Base-by-base conservation (phyloP, 2,329 filamentous ascomycete species). In the Pseudogymnoascus pannorum region DNA sequence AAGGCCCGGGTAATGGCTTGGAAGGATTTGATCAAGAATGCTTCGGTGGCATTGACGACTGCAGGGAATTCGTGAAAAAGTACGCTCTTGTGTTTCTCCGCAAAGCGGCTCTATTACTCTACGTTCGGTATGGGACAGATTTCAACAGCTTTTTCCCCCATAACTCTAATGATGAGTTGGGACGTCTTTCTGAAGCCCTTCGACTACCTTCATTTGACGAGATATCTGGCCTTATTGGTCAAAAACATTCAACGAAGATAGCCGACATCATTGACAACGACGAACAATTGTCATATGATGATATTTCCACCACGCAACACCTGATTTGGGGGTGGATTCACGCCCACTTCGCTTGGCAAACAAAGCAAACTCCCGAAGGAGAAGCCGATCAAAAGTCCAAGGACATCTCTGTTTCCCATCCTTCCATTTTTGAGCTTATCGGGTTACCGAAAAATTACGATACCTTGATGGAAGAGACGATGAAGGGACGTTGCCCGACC, bases 401-500 rank as follows among this genome's bases (percentile, higher is more conserved):
- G 16, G 18, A 58, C 22, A 60, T 72, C 35, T 73, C 81, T 66
- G 68, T 83, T 68, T 87, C 89, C 61, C 94, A 99, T 72, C 95
- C 94, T 0, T 88, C 86, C 54, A 96, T 99, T 65, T 96, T 94
- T 70, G 94, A 99, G 73, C 83, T 99, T 22, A 87, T 99, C 11
- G 94, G 94, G 1, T 77, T 99, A 57, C 94, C 94, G 0, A 90
- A 89, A 74, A 92, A 93, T 69, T 99, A 92, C 72, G 94, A 97
- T 73, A 88, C 86, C 2, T 79, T 99, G 36, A 96, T 96, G 62
- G 93, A 97, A 70, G 92, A 96, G 75, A 91, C 91, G 24, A 93
- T 94, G 67, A 87, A 86, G 65, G 80, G 88, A 59, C 86, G 83
- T 58, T 99, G 94, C 70, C 92, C 92, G 0, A 95, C 87, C 1